Evolutionary conservation across 495 filamentous ascomycete species (phyloP).

Genomic region (Glarea lozoyensis): DNA sequence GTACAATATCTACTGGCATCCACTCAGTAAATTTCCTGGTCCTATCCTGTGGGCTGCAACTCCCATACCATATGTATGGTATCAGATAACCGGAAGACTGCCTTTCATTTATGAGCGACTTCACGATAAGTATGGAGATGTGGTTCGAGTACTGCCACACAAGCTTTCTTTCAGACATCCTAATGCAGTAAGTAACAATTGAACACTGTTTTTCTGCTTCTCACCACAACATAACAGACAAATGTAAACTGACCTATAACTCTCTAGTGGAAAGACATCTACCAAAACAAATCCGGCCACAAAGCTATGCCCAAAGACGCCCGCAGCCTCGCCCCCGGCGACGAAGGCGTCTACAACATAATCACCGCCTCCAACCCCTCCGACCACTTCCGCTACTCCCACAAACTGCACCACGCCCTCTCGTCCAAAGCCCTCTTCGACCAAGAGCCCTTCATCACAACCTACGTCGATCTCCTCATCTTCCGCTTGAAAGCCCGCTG

Average conservation of each 20-base stretch:
- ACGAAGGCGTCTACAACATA: no score
- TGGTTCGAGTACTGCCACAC: conserved; percentile 13
- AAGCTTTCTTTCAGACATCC: conserved; percentile 5
- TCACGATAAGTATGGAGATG: conserved; percentile 10
- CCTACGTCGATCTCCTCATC: neutral
- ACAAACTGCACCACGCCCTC: conserved; percentile 40
- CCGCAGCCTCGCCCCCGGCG: neutral
- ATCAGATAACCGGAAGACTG: neutral
- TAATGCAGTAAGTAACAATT: conserved; percentile 2
- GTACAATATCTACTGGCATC: conserved; percentile 41
- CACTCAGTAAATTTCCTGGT: conserved; percentile 37
- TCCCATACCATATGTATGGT: neutral
- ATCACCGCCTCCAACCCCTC: conserved; percentile 29
- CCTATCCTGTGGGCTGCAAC: conserved; percentile 40
- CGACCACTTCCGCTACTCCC: conserved; percentile 34
- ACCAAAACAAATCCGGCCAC: neutral
- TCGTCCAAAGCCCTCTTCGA: conserved; percentile 34
- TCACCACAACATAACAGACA: neutral
- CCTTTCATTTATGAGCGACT: no score
- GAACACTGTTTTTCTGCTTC: no score
- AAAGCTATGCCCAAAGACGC: neutral
- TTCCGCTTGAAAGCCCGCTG: no score
- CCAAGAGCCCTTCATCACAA: conserved; percentile 28
- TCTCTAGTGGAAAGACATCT: neutral
- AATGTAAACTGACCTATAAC: conserved; percentile 2